Conservation (phyloP, 306 rosid genomes). For the Canavalia gladiata region DNA sequence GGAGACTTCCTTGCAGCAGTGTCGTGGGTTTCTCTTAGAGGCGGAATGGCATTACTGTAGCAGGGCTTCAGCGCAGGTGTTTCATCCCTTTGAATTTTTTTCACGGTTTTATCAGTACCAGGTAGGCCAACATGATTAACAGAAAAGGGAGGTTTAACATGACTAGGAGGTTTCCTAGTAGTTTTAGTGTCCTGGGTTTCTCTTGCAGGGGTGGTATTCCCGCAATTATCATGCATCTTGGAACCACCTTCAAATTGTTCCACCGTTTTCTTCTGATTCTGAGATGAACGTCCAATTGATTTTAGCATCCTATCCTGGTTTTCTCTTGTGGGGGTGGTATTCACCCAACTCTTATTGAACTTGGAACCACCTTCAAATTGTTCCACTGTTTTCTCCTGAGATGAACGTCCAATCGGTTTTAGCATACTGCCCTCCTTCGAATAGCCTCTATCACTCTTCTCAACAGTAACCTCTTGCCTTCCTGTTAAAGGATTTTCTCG, state of each 20-base stretch:
- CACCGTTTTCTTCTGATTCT: constrained; percentile 52
- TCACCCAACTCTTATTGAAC: constrained; percentile 51
- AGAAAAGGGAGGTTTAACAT: constrained; percentile 45
- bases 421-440: constrained; percentile 53
- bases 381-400: constrained; percentile 57
- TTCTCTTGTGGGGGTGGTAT: constrained; percentile 47
- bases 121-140: constrained; percentile 50
- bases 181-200: constrained; percentile 45
- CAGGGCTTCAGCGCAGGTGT: constrained; percentile 58
- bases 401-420: constrained; percentile 61
- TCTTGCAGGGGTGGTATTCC: constrained; percentile 45
- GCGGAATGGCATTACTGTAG: constrained; percentile 68
- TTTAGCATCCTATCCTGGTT: constrained; percentile 52
- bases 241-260: constrained; percentile 57
- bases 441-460: constrained; percentile 60
- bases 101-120: constrained; percentile 38
- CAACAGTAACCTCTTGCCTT: constrained; percentile 51
- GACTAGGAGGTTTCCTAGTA: constrained; percentile 50
- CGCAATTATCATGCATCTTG: constrained; percentile 50
- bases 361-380: constrained; percentile 52
- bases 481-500: constrained; percentile 38
- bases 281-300: constrained; percentile 59
- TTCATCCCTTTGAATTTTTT: constrained; percentile 59
- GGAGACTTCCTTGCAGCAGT: constrained; percentile 50
- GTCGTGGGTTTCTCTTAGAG: constrained; percentile 53